Conservation (phyloP, 2,329 filamentous ascomycete species). For the Coniochaeta prunicola region DNA sequence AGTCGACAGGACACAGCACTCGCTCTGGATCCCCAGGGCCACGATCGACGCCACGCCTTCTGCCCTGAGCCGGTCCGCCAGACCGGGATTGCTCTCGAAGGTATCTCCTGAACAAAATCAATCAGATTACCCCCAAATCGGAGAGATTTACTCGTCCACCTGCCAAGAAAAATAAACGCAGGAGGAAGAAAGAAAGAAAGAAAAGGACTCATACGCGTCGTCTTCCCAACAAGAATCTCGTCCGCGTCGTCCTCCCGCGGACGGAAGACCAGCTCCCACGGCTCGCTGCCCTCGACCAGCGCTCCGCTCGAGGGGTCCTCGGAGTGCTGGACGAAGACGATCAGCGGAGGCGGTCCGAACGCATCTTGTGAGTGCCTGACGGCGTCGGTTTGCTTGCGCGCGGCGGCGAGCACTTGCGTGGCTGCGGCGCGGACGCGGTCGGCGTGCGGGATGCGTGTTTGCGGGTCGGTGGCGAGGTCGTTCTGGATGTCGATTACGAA, state of each 20-base stretch:
- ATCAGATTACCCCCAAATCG: too few relatives aligned
- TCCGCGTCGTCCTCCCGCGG: constrained; percentile 10
- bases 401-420: constrained; percentile 14
- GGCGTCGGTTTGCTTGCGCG: constrained; percentile 10
- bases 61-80: constrained; percentile 15
- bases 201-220: constrained; percentile 14
- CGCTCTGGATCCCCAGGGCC: constrained; percentile 23
- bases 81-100: constrained; percentile 21
- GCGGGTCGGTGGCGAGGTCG: constrained; percentile 16
- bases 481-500: constrained; percentile 27
- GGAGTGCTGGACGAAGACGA: constrained; percentile 23
- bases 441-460: constrained; percentile 17
- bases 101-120: constrained; percentile 16
- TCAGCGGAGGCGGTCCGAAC: constrained; percentile 6
- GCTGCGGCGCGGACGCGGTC: constrained; percentile 15
- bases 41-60: constrained; percentile 16
- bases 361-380: background rate
- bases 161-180: too few relatives aligned
- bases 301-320: constrained; percentile 15
- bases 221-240: constrained; percentile 20
- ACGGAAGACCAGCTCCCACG: constrained; percentile 22
- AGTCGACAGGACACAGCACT: constrained; percentile 21
- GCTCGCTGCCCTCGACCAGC: constrained; percentile 15
- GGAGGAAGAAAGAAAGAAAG: too few relatives aligned
- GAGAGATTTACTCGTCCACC: too few relatives aligned